These are phyloP conservation scores for Aspergillus fumigatiaffinis DNA, from an alignment of 2,329 filamentous ascomycete genomes.

Conservation along the genomic window DNA sequence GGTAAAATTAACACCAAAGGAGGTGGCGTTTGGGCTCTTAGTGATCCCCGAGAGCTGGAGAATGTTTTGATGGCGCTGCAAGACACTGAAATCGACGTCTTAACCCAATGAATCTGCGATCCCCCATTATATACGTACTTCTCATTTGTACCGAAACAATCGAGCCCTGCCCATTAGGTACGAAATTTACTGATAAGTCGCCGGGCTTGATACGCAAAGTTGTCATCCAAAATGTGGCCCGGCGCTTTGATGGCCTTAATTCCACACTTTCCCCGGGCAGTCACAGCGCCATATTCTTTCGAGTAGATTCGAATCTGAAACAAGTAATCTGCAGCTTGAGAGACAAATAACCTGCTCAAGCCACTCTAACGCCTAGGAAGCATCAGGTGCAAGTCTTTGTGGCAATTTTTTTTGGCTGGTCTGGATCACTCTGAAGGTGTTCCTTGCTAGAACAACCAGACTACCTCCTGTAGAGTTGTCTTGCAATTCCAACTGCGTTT, in stretches of 20 bases:
- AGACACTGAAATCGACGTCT: slow-evolving; percentile 50
- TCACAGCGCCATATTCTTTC: background rate
- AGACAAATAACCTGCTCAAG: background rate
- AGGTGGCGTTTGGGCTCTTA: slow-evolving; percentile 89
- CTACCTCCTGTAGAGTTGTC: background rate
- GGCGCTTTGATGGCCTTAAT: background rate
- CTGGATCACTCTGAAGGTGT: background rate
- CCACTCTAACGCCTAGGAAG: background rate
- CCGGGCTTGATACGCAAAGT: background rate
- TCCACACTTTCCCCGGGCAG: background rate
- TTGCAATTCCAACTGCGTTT: background rate
- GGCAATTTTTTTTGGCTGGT: background rate
- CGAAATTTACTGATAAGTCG: background rate
- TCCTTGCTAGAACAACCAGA: background rate
- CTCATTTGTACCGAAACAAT: background rate
- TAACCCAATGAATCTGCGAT: slow-evolving; percentile 57
- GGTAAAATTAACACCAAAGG: slow-evolving; percentile 78
- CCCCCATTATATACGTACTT: background rate
- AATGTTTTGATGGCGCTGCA: slow-evolving; percentile 63
- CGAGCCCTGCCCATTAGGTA: background rate
- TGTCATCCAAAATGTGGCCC: background rate
- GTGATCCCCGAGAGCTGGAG: slow-evolving; percentile 71
- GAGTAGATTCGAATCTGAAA: background rate
- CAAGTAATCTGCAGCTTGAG: background rate
- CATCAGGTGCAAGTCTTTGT: background rate